Evolutionary conservation across 176 grass and related monocot species (phyloP).

Genomic region (Elymus sibiricus): DNA sequence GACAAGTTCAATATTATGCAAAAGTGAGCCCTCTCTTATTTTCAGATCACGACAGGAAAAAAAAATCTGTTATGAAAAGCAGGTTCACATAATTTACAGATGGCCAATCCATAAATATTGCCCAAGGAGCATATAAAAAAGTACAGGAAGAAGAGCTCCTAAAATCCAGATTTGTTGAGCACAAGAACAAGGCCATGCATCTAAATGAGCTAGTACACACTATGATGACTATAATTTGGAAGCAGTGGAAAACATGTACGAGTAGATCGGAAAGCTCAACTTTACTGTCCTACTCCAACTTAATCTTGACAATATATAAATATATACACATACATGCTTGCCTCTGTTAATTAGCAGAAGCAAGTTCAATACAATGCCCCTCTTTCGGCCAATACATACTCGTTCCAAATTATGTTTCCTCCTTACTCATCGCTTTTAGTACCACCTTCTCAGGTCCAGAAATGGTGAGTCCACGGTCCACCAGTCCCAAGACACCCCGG

Average conservation of each 20-base stretch:
- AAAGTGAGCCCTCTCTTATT: too few species aligned
- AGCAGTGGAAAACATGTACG: background rate
- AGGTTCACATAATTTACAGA: background rate
- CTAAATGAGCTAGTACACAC: constrained; percentile 5
- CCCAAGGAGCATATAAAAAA: background rate
- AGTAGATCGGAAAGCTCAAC: background rate
- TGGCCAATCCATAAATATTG: background rate
- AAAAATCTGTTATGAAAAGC: background rate
- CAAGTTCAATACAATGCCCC: constrained; percentile 26
- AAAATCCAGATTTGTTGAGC: background rate
- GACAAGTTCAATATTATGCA: too few species aligned
- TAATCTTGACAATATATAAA: constrained; percentile 27
- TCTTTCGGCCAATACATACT: constrained; percentile 5
- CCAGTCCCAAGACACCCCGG: background rate
- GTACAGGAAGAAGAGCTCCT: background rate
- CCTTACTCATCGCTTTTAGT: background rate
- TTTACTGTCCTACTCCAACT: constrained; percentile 24
- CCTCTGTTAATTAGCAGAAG: constrained; percentile 21
- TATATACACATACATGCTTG: constrained; percentile 30
- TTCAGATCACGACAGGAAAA: too few species aligned
- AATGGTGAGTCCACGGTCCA: background rate
- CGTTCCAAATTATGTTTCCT: background rate
- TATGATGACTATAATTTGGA: background rate
- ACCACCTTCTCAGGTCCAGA: background rate
- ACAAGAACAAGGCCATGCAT: background rate